phyloP scores from a whole-genome alignment of 805 yeast species.

The Hanseniaspora valbyensis region DNA sequence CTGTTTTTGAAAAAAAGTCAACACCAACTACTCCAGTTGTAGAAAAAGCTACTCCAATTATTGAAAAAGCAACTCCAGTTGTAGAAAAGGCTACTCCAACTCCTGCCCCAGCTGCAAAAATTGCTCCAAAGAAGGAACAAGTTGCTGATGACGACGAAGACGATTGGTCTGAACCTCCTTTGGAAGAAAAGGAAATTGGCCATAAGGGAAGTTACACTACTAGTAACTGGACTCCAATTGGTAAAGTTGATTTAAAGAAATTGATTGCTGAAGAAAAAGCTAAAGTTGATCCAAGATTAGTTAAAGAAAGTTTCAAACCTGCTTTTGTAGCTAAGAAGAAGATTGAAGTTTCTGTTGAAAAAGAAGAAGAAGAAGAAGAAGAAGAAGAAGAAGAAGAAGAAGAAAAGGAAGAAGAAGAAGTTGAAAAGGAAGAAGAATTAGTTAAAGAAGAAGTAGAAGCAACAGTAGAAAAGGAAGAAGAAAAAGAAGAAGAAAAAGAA shows the following conservation, averaged over 20 bases:
- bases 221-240: conserved; percentile 50
- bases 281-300: conserved; percentile 35
- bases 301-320: conserved; percentile 22
- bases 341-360: background rate
- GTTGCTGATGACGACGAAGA: conserved; percentile 28
- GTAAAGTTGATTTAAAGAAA: conserved; percentile 43
- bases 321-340: conserved; percentile 19
- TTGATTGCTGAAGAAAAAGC: conserved; percentile 36
- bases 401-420: conserved; percentile 28
- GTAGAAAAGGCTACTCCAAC: conserved; percentile 25
- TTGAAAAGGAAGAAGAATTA: conserved; percentile 25
- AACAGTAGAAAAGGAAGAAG: conserved; percentile 28
- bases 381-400: conserved; percentile 30
- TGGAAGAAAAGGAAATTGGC: conserved; percentile 38
- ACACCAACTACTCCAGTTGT: conserved; percentile 27
- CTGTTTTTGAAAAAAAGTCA: conserved; percentile 13
- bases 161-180: conserved; percentile 38
- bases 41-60: conserved; percentile 21
- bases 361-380: conserved; percentile 20
- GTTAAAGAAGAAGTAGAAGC: conserved; percentile 20
- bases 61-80: conserved; percentile 18
- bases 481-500: conserved; percentile 24
- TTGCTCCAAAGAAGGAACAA: conserved; percentile 4
- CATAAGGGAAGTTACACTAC: conserved; percentile 34
- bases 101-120: conserved; percentile 25